These are phyloP conservation scores for Cenchrus purpureus DNA, from an alignment of 176 grass and related monocot genomes.

Conservation along the genomic window DNA sequence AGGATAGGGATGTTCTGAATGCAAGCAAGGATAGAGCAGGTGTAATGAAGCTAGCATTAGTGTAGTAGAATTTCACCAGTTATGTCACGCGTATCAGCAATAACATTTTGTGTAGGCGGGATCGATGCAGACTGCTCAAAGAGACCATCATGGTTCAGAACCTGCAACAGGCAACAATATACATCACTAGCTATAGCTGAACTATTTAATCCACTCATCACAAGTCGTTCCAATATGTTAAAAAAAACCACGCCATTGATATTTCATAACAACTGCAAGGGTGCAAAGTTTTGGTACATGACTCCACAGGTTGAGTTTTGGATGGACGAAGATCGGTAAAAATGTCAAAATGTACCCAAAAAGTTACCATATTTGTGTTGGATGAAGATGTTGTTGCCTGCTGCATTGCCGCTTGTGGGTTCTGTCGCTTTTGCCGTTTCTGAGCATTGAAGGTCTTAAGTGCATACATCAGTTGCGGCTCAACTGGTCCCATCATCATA, in stretches of 20 bases:
- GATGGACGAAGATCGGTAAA: background rate
- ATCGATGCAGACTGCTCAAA: constrained; percentile 73
- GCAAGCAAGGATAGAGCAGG: background rate
- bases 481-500: constrained; percentile 54
- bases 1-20: background rate
- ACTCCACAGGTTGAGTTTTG: too few relatives aligned
- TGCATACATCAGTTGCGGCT: constrained; percentile 46
- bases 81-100: constrained; percentile 75
- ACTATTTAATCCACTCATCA: too few relatives aligned
- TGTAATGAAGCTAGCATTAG: background rate
- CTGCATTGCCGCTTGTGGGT: constrained; percentile 38
- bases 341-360: background rate
- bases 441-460: constrained; percentile 38
- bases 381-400: constrained; percentile 43
- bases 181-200: background rate
- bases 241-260: too few relatives aligned
- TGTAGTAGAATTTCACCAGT: constrained; percentile 52
- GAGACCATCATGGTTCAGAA: constrained; percentile 82
- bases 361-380: background rate
- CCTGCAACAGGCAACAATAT: constrained; percentile 52
- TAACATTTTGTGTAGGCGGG: constrained; percentile 87
- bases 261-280: too few relatives aligned
- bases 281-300: too few relatives aligned
- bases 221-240: background rate
- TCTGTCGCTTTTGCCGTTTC: constrained; percentile 45